Base-by-base conservation (phyloP, 768 basidiomycete genomes). In the Mrakia blollopis region DNA sequence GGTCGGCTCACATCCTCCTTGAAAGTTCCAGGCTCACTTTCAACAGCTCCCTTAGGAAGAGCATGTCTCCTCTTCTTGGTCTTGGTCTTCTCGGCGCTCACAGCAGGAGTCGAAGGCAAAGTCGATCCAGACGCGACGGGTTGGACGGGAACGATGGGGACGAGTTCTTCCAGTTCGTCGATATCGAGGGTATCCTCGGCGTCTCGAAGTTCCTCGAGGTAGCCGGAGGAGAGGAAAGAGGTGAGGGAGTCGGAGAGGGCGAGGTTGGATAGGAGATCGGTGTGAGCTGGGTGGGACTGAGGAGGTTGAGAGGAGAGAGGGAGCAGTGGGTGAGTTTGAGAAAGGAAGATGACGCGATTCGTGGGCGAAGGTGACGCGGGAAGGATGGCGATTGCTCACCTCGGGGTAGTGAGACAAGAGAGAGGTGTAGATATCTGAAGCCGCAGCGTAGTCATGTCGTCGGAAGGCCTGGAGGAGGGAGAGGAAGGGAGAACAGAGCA, bases 201-300 rank as follows among this genome's bases (percentile, higher is more conserved):
- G n/a, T 68, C 73, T 16, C 73, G 73, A 69, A 7, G 77, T n/a
- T 74, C 61, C 30, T 78, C 83, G 80, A 79, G n/a, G 81, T 74
- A 23, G 78, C 75, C 63, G 57, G 70, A 86, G 85, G 72, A 88
- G 83, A 92, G 88, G 85, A 96, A 97, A 81, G 93, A 91, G 75
- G 93, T 88, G 82, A 94, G 92, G 77, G 87, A 87, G 81, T 92
- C 89, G 2, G 93, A 87, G 7, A 94, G 93, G 75, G 88, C 86
- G 76, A 95, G 88, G 83, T 97, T 96, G 78, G 89, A 93, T 54
- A 91, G 86, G 81, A 95, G 89, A 82, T 95, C 94, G 7, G 91
- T 88, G 81, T 93, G 89, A 85, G 96, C 94, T 80, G 95, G 91
- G 37, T 92, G 90, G 80, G 89, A 85, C 93, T 94, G 82, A 75